phyloP scores from a whole-genome alignment of 176 grass and related monocot genomes.

The Alloteropsis semialata region DNA sequence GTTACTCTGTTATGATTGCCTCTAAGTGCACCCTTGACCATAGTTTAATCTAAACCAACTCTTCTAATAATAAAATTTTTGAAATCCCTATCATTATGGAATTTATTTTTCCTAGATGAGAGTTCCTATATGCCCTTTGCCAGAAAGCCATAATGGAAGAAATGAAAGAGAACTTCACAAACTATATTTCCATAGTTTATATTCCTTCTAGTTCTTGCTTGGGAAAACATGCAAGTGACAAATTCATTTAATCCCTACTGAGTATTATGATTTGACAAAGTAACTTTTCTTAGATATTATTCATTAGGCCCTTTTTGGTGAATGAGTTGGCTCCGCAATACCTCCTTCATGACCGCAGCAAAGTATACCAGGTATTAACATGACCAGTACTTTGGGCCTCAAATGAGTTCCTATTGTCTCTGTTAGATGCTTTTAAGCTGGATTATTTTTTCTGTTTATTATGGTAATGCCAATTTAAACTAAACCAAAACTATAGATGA shows the following conservation, averaged over 20 bases:
- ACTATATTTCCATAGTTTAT: background rate
- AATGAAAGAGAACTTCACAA: background rate
- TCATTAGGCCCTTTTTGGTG: conserved; percentile 76
- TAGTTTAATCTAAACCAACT: background rate
- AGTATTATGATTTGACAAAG: background rate
- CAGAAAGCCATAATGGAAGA: background rate
- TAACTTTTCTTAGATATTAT: conserved; percentile 19
- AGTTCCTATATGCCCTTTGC: background rate
- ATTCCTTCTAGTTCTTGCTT: conserved; percentile 11
- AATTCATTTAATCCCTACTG: background rate
- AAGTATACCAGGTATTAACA: conserved; percentile 88
- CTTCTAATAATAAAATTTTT: background rate
- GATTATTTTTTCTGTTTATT: conserved; percentile 31
- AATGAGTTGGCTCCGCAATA: conserved; percentile 87
- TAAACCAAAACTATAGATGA: background rate
- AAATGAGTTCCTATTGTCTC: background rate
- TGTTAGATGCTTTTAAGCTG: conserved; percentile 28
- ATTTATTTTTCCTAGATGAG: background rate
- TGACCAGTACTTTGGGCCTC: background rate
- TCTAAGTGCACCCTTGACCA: background rate
- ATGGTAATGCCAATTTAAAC: conserved; percentile 4
- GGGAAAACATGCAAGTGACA: background rate
- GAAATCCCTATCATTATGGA: background rate
- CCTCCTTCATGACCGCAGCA: conserved; percentile 88
- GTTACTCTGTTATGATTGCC: background rate